Percentiles rank a stretch among this genome's conserved stretches.
phyloP scores from a whole-genome alignment of 768 basidiomycete species.

The Galerina sulciceps region DNA sequence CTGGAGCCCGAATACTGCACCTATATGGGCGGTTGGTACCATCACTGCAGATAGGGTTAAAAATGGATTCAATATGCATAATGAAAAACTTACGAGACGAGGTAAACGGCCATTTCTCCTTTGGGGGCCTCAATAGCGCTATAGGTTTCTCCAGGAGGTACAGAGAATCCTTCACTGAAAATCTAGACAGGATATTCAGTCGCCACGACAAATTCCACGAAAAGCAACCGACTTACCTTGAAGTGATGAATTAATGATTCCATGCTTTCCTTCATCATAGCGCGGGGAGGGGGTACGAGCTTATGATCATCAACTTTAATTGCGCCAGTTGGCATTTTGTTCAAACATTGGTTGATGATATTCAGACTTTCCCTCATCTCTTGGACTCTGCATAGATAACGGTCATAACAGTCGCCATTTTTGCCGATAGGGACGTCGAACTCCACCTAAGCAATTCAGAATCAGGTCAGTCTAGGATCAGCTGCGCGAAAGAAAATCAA shows the following conservation, averaged over 20 bases:
- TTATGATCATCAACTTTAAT: slow-evolving; percentile 98
- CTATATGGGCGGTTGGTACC: slow-evolving; percentile 95
- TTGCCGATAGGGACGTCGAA: slow-evolving; percentile 97
- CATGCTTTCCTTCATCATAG: slow-evolving; percentile 99
- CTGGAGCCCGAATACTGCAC: slow-evolving; percentile 96
- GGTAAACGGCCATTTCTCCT: slow-evolving; percentile 98
- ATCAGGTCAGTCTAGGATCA: background rate
- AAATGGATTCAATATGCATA: background rate
- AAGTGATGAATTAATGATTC: slow-evolving; percentile 98
- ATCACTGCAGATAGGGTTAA: slow-evolving; percentile 54
- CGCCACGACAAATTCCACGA: background rate
- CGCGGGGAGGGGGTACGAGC: slow-evolving; percentile 93
- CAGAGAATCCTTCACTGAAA: slow-evolving; percentile 96
- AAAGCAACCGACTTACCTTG: slow-evolving; percentile 60
- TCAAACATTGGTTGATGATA: slow-evolving; percentile 93
- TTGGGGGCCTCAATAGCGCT: slow-evolving; percentile 98
- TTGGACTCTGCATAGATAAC: slow-evolving; percentile 96
- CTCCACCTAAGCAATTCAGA: slow-evolving; percentile 66
- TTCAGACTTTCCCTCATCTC: slow-evolving; percentile 95
- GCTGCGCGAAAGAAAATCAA: slow-evolving; percentile 13
- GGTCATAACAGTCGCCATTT: slow-evolving; percentile 98
- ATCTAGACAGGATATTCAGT: slow-evolving; percentile 50
- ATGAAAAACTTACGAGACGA: slow-evolving; percentile 76
- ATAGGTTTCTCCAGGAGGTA: slow-evolving; percentile 96
- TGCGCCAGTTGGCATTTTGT: slow-evolving; percentile 94